phyloP scores from a whole-genome alignment of 176 grass and related monocot genomes.

The Cenchrus purpureus region DNA sequence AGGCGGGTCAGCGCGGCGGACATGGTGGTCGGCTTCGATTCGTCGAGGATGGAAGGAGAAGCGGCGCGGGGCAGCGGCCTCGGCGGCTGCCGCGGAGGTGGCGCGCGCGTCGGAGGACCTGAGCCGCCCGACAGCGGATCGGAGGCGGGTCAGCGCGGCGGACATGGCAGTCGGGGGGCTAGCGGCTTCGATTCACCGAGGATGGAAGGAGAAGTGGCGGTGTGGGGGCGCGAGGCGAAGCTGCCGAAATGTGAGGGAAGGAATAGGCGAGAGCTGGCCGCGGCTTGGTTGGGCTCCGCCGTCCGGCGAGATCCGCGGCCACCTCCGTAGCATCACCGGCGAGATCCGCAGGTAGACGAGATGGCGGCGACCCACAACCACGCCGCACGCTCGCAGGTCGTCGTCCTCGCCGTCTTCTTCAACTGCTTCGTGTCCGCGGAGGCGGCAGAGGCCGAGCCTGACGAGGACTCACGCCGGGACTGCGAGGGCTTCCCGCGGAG shows the following conservation, averaged over 20 bases:
- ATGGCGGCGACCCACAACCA: no score
- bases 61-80: conserved; percentile 19
- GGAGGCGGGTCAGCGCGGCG: conserved; percentile 45
- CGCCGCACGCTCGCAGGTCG: no score
- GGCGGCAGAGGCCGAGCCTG: no score
- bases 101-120: conserved; percentile 33
- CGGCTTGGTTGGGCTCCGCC: background rate
- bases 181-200: conserved; percentile 30
- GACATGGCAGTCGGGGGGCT: conserved; percentile 43
- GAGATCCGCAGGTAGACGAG: no score
- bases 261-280: conserved; percentile 20
- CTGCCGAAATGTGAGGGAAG: conserved; percentile 30
- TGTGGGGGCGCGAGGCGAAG: conserved; percentile 20
- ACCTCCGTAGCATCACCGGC: no score
- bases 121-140: conserved; percentile 48
- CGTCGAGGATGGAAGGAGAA: conserved; percentile 18
- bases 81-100: conserved; percentile 13
- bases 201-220: conserved; percentile 15
- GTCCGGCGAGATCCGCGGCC: no score
- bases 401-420: no score
- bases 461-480: no score
- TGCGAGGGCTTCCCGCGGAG: no score
- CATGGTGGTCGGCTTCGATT: conserved; percentile 46
- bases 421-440: no score
- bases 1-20: conserved; percentile 47